Evolutionary conservation across 2,329 filamentous ascomycete species (phyloP).

Genomic region (Ascochyta lentis): DNA sequence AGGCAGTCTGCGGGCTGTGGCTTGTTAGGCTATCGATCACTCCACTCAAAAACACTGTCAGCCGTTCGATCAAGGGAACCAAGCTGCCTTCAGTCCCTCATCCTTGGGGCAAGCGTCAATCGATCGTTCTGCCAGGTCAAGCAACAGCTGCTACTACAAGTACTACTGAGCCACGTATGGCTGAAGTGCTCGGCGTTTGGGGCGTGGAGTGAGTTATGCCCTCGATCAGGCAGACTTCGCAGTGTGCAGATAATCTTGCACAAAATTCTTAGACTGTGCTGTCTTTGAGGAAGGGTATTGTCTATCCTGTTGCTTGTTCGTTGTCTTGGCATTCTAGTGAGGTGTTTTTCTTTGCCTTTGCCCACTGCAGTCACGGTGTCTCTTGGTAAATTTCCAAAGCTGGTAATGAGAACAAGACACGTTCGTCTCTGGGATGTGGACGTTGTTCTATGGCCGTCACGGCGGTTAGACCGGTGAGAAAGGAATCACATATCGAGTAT

Average conservation of each 20-base stretch:
- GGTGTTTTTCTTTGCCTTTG: not conserved
- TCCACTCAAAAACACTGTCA: slow-evolving; percentile 13
- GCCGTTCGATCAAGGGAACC: slow-evolving; percentile 18
- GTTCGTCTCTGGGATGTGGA: not conserved
- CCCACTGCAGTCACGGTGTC: not conserved
- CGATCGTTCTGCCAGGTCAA: not conserved
- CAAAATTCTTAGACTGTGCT: not conserved
- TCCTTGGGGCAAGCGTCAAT: slow-evolving; percentile 30
- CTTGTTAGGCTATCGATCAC: slow-evolving; percentile 47
- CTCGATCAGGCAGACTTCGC: not conserved
- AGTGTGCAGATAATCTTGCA: not conserved
- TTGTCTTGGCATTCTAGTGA: not conserved
- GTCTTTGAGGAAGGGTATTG: not conserved
- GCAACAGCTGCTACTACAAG: not conserved
- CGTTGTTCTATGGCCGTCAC: not conserved
- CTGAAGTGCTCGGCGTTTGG: slow-evolving; percentile 51
- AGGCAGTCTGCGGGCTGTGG: slow-evolving; percentile 51
- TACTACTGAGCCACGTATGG: not conserved
- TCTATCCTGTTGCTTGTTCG: not conserved
- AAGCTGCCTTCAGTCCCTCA: slow-evolving; percentile 31
- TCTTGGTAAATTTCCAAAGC: not conserved
- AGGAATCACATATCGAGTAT: not conserved
- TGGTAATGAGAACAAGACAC: not conserved
- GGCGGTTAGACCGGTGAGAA: not conserved
- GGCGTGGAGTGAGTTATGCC: slow-evolving; percentile 42